Percentiles rank a stretch among this genome's conserved stretches.
phyloP scores from a whole-genome alignment of 2,329 filamentous ascomycete genomes.

The Monascus ruber region DNA sequence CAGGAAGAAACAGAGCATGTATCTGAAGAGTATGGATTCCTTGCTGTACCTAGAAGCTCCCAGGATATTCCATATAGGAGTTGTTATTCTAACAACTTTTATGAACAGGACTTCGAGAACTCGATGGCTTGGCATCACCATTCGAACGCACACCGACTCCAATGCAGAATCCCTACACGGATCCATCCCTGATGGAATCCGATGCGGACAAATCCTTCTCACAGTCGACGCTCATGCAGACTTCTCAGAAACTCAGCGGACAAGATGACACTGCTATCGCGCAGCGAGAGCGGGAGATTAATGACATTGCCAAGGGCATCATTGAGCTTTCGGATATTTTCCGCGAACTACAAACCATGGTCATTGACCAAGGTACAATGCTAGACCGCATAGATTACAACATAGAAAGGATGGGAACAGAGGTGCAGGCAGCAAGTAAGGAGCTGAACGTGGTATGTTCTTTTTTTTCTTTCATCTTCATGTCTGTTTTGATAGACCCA shows the following conservation, averaged over 20 bases:
- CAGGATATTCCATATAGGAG: not conserved
- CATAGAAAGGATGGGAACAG: constrained; percentile 85
- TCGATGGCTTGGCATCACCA: constrained; percentile 50
- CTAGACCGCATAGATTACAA: constrained; percentile 96
- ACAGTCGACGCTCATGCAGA: constrained; percentile 75
- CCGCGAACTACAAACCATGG: constrained; percentile 90
- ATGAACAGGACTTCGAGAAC: constrained; percentile 56
- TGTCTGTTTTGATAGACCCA: not conserved
- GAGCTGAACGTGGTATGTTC: constrained; percentile 63
- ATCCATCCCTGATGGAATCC: constrained; percentile 83
- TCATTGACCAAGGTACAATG: constrained; percentile 83
- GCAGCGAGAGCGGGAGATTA: constrained; percentile 91
- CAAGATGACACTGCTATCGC: constrained; percentile 75
- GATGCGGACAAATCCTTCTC: constrained; percentile 89
- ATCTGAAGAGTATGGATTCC: constrained; percentile 65
- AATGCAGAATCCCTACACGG: constrained; percentile 56
- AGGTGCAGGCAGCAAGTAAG: constrained; percentile 86
- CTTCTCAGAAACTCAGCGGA: constrained; percentile 43
- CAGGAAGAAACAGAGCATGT: constrained; percentile 93
- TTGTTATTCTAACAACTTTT: constrained; percentile 1
- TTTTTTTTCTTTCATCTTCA: not conserved
- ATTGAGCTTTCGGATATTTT: constrained; percentile 96
- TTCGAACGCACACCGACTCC: constrained; percentile 40
- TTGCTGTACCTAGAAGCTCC: not conserved
- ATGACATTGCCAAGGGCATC: constrained; percentile 95